These are phyloP conservation scores for Phytophthora syringae DNA, from an alignment of 352 stramenopile genomes.

Conservation along the genomic window DNA sequence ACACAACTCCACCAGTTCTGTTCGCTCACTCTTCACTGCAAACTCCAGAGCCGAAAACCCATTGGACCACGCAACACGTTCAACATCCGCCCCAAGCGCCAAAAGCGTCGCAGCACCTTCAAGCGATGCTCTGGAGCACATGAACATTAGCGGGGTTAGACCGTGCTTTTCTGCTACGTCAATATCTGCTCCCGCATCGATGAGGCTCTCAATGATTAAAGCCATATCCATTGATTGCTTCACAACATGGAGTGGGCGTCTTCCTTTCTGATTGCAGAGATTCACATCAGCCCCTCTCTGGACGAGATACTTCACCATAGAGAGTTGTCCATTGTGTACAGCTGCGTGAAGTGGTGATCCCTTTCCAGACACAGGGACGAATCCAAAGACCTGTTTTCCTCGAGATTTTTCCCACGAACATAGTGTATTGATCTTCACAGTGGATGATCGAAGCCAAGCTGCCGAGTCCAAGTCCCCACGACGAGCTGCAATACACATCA, in stretches of 20 bases:
- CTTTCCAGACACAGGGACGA: conserved; percentile 61
- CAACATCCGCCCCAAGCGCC: conserved; percentile 71
- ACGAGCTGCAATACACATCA: conserved; percentile 71
- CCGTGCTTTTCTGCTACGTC: conserved; percentile 69
- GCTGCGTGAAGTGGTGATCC: conserved; percentile 72
- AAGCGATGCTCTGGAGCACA: conserved; percentile 62
- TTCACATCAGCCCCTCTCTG: conserved; percentile 57
- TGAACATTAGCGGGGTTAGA: conserved; percentile 81
- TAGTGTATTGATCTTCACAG: conserved; percentile 67
- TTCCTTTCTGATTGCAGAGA: conserved; percentile 61
- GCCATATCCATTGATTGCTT: conserved; percentile 61
- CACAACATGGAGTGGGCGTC: conserved; percentile 74
- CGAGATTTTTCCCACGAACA: conserved; percentile 76
- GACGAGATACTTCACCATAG: conserved; percentile 75
- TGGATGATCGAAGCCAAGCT: conserved; percentile 55
- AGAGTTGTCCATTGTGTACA: conserved; percentile 56
- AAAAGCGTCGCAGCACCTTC: conserved; percentile 79
- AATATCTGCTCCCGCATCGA: conserved; percentile 62
- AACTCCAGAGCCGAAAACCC: conserved; percentile 77
- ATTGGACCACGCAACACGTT: conserved; percentile 74
- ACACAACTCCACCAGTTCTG: conserved; percentile 70
- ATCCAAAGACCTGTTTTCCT: conserved; percentile 77
- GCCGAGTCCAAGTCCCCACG: conserved; percentile 78
- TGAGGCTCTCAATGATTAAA: conserved; percentile 67
- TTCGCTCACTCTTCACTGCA: conserved; percentile 43